Evolutionary conservation across 2,329 filamentous ascomycete species (phyloP).

Genomic region (Fusarium foetens): DNA sequence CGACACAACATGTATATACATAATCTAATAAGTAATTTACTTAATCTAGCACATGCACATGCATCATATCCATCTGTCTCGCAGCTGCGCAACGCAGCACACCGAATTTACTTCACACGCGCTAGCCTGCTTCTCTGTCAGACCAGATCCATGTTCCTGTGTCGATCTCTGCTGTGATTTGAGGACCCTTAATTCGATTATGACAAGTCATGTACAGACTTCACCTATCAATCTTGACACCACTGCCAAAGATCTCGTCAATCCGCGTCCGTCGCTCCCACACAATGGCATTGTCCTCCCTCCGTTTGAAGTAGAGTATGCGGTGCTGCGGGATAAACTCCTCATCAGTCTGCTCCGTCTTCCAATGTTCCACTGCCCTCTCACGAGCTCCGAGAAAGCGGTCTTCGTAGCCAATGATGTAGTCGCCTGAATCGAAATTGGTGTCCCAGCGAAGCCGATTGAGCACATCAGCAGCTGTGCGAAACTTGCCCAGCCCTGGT

Average conservation of each 20-base stretch:
- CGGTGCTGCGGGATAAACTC: slow-evolving; percentile 75
- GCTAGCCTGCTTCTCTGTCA: neutral
- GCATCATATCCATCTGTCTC: neutral
- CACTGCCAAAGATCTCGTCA: slow-evolving; percentile 67
- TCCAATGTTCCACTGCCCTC: slow-evolving; percentile 66
- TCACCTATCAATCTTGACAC: slow-evolving; percentile 44
- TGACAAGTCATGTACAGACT: slow-evolving; percentile 4
- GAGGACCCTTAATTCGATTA: slow-evolving; percentile 6
- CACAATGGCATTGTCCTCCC: slow-evolving; percentile 60
- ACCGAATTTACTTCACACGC: slow-evolving; percentile 18
- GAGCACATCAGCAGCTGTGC: slow-evolving; percentile 67
- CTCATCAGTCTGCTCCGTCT: slow-evolving; percentile 70
- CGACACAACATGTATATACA: neutral
- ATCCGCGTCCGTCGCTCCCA: slow-evolving; percentile 66
- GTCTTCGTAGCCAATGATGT: slow-evolving; percentile 70
- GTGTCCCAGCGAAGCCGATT: slow-evolving; percentile 69
- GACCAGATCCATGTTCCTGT: slow-evolving; percentile 2
- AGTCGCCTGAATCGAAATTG: slow-evolving; percentile 62
- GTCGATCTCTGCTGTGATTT: slow-evolving; percentile 9
- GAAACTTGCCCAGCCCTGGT: slow-evolving; percentile 58
- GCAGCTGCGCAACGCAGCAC: neutral
- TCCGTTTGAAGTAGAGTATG: slow-evolving; percentile 69
- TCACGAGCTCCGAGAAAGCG: slow-evolving; percentile 66
- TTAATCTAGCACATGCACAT: slow-evolving; percentile 5
- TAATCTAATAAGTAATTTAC: neutral